Base-by-base conservation (phyloP, 1,139 yeast species). In the Geotrichum klebahnii region DNA sequence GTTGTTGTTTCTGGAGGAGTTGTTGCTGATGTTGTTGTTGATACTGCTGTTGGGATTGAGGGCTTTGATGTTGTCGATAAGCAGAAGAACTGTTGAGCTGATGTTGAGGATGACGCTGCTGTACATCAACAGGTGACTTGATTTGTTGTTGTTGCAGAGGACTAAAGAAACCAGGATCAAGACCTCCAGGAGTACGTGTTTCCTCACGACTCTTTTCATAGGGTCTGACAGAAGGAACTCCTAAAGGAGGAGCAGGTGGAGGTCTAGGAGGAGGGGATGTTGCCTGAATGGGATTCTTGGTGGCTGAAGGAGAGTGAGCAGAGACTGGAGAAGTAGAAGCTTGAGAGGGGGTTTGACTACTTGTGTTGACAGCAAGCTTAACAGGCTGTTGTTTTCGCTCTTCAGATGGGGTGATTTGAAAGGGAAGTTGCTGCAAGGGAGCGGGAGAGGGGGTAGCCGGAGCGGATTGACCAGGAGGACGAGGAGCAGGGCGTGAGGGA, bases 401-500 rank as follows among this genome's bases (percentile, higher is more conserved):
- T 29, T 40, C 44, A n/a, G 12, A 19, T 5, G 37, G 37, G 6
- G 34, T 14, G 26, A 28, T 24, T 10, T 46, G 46, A 39, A 38
- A 19, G 6, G 42, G 42, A 17, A 24, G n/a, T n/a, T n/a, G n/a
- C 22, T 24, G n/a, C 2, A 40, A 32, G 9, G 44, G 24, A 23
- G 44, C 26, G 5, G 29, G 14, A 8, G 39, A 31, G n/a, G n/a
- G 29, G 5, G 6, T 24, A 38, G 41, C 22, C 5, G 50, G 40
- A 17, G 42, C 48, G 3, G 45, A 10, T 19, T 34, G 37, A 10
- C 37, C 47, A 2, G 76, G 76, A 8, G 77, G 75, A 53, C 77
- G 78, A 40, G 88, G 88, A 0, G 88, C 85, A 0, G 87, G 86
- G 54, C 87, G 70, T 48, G 80, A 76, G 5, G 87, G 87, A 52